These are phyloP conservation scores for Puccinia novopanici DNA, from an alignment of 1,284 basidiomycete genomes.

Conservation along the genomic window DNA sequence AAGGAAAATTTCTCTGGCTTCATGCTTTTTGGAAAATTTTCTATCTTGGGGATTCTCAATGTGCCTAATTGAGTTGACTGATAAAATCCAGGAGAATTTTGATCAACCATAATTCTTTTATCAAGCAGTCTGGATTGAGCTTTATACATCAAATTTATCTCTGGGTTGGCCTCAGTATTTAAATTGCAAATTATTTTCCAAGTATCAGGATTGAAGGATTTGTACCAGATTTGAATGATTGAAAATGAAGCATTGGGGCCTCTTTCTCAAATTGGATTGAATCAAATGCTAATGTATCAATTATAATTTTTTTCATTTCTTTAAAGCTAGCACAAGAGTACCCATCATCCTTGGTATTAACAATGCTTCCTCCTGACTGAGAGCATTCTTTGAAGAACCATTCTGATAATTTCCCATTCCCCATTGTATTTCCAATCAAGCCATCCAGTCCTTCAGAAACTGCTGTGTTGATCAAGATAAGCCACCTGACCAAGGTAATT, in stretches of 20 bases:
- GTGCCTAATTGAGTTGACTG: neutral
- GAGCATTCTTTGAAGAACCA: conserved; percentile 1
- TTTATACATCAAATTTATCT: neutral
- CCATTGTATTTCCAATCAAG: neutral
- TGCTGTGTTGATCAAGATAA: neutral
- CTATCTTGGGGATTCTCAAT: neutral
- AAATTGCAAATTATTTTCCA: neutral
- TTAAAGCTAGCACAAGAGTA: no score
- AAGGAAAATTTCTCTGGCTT: neutral
- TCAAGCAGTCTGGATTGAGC: neutral
- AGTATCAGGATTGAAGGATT: neutral
- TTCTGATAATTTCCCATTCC: neutral
- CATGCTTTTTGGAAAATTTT: no score
- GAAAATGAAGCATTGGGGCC: neutral
- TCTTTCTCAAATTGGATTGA: neutral
- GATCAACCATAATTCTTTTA: neutral
- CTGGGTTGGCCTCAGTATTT: neutral
- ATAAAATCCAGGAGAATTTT: neutral
- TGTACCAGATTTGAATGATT: no score
- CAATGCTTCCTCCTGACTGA: no score
- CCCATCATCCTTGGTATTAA: neutral
- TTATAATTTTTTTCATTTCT: no score
- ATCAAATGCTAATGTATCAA: no score
- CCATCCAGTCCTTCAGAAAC: neutral
- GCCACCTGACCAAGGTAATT: neutral